Conservation (phyloP, 2,329 filamentous ascomycete species). For the Aspergillus niger region DNA sequence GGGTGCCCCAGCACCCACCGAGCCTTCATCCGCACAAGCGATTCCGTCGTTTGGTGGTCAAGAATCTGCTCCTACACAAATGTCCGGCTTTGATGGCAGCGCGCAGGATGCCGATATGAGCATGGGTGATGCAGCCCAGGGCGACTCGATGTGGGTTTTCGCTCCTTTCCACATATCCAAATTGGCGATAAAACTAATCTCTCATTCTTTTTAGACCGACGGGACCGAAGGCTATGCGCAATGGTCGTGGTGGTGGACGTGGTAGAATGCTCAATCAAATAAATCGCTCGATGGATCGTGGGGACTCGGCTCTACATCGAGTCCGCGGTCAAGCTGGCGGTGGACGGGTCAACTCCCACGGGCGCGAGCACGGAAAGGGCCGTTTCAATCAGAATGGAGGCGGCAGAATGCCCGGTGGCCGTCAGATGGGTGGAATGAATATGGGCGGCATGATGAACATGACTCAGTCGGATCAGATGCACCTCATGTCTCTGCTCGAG, state of each 20-base stretch:
- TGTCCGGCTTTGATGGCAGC: slow-evolving; percentile 26
- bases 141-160: slow-evolving; percentile 44
- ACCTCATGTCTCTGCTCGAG: slow-evolving; percentile 75
- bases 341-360: slow-evolving; percentile 79
- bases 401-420: slow-evolving; percentile 50
- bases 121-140: slow-evolving; percentile 62
- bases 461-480: slow-evolving; percentile 70
- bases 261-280: slow-evolving; percentile 85
- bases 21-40: slow-evolving; percentile 26
- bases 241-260: slow-evolving; percentile 64
- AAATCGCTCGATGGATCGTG: slow-evolving; percentile 78
- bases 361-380: slow-evolving; percentile 70
- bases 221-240: slow-evolving; percentile 92
- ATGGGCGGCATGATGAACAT: slow-evolving; percentile 54
- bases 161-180: not conserved
- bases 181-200: slow-evolving; percentile 42
- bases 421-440: slow-evolving; percentile 48
- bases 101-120: slow-evolving; percentile 74
- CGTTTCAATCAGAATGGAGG: slow-evolving; percentile 52
- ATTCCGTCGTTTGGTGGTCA: slow-evolving; percentile 39
- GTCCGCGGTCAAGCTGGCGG: slow-evolving; percentile 68
- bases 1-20: slow-evolving; percentile 32
- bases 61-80: slow-evolving; percentile 32
- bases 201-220: slow-evolving; percentile 66
- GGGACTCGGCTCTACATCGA: slow-evolving; percentile 76